Conservation (phyloP, 192 early-diverging fungal genomes). For the Coemansia sp. region DNA sequence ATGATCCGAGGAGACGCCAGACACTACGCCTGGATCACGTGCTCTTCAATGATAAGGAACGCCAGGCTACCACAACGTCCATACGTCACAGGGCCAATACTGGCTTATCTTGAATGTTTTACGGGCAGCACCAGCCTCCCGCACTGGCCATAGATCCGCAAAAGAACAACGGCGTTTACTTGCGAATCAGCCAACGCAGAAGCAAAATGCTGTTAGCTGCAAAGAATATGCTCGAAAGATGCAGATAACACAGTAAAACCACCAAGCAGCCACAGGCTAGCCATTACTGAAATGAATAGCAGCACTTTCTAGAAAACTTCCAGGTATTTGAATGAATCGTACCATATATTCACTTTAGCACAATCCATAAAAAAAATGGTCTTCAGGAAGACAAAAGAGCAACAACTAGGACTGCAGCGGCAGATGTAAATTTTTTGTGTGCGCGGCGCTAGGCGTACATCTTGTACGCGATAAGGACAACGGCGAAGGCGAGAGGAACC, state of each 20-base stretch:
- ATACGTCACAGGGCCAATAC: neutral
- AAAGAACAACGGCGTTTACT: too few relatives aligned
- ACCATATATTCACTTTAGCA: too few relatives aligned
- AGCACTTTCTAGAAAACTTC: neutral
- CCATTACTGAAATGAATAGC: neutral
- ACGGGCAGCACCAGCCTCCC: neutral
- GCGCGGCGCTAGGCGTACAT: constrained; percentile 26
- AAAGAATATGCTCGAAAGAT: neutral
- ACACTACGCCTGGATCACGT: neutral
- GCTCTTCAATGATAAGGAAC: neutral
- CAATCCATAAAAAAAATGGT: too few relatives aligned
- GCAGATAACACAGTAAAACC: neutral
- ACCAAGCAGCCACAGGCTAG: neutral
- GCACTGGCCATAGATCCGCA: neutral
- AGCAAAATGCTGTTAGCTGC: neutral
- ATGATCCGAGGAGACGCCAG: neutral
- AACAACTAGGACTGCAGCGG: neutral
- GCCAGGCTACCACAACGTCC: too few relatives aligned
- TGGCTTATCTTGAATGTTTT: neutral
- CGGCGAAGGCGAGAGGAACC: constrained; percentile 55
- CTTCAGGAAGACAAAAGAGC: neutral
- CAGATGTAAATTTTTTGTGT: neutral
- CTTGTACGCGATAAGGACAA: constrained; percentile 59
- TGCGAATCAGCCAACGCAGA: too few relatives aligned
- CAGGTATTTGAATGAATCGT: too few relatives aligned